Conservation (phyloP, 2,329 filamentous ascomycete species). For the Aspergillus sp. region DNA sequence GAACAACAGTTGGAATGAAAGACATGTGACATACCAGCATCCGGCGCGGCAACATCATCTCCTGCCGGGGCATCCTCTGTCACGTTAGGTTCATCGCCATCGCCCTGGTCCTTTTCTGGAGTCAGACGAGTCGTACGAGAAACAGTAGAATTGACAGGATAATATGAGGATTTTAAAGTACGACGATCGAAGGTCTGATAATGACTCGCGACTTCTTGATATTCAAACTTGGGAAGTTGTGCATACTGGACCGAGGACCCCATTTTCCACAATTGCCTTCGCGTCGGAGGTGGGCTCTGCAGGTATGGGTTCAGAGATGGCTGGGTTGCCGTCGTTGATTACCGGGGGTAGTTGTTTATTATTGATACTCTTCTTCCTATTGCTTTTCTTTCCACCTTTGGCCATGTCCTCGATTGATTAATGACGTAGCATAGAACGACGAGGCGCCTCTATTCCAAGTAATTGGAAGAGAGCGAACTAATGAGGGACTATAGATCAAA, state of each 20-base stretch:
- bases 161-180: slow-evolving; percentile 31
- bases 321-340: slow-evolving; percentile 18
- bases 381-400: slow-evolving; percentile 30
- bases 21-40: neutral
- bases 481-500: slow-evolving; percentile 13
- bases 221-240: slow-evolving; percentile 36
- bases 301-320: slow-evolving; percentile 14
- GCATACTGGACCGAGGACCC: slow-evolving; percentile 35
- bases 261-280: slow-evolving; percentile 32
- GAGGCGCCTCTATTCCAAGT: slow-evolving; percentile 7
- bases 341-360: slow-evolving; percentile 18
- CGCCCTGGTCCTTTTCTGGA: slow-evolving; percentile 31
- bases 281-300: slow-evolving; percentile 17
- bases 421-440: slow-evolving; percentile 22
- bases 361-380: slow-evolving; percentile 27
- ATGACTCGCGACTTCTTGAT: slow-evolving; percentile 36
- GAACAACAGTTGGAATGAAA: slow-evolving; percentile 15
- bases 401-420: slow-evolving; percentile 31
- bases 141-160: slow-evolving; percentile 28
- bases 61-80: slow-evolving; percentile 12
- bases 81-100: slow-evolving; percentile 13
- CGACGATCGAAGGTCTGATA: slow-evolving; percentile 40
- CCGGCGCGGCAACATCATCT: neutral
- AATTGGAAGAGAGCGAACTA: slow-evolving; percentile 12
- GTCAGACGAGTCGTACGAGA: slow-evolving; percentile 23